Percentiles rank a stretch among this genome's conserved stretches.
These are phyloP conservation scores for Spathaspora hagerdaliae DNA, from an alignment of 805 yeast genomes.

Conservation along the genomic window DNA sequence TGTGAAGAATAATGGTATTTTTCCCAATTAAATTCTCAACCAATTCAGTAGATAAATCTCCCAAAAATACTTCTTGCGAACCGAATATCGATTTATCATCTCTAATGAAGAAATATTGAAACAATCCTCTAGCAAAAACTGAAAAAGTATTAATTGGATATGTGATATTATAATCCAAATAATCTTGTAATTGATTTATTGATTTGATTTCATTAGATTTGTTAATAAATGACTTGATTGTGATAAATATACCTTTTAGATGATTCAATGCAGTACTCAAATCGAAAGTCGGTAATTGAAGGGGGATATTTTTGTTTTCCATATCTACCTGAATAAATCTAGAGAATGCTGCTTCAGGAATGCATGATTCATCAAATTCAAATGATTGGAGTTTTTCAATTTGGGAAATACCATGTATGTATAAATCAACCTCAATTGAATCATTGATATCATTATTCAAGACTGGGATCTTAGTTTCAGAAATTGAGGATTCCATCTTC, in stretches of 20 bases:
- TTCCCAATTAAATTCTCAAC: slow-evolving; percentile 40
- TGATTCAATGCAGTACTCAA: slow-evolving; percentile 17
- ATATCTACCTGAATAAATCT: slow-evolving; percentile 32
- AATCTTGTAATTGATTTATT: slow-evolving; percentile 22
- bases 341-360: slow-evolving; percentile 27
- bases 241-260: slow-evolving; percentile 16
- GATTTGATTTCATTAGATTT: slow-evolving; percentile 14
- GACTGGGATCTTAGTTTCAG: slow-evolving; percentile 1
- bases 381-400: slow-evolving; percentile 4
- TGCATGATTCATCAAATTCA: background rate
- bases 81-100: slow-evolving; percentile 63
- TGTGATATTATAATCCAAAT: slow-evolving; percentile 24
- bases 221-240: slow-evolving; percentile 15
- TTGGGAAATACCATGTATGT: slow-evolving; percentile 13
- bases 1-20: slow-evolving; percentile 21
- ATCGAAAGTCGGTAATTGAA: slow-evolving; percentile 22
- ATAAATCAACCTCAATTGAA: slow-evolving; percentile 10
- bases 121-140: slow-evolving; percentile 57
- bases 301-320: slow-evolving; percentile 36
- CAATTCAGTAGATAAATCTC: slow-evolving; percentile 24
- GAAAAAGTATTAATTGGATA: slow-evolving; percentile 23
- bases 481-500: slow-evolving; percentile 18
- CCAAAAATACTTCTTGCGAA: slow-evolving; percentile 20
- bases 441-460: slow-evolving; percentile 3
- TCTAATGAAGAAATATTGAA: slow-evolving; percentile 58